Evolutionary conservation across 2,329 filamentous ascomycete species (phyloP).

Genomic region (Ophioceras dolichostomum): DNA sequence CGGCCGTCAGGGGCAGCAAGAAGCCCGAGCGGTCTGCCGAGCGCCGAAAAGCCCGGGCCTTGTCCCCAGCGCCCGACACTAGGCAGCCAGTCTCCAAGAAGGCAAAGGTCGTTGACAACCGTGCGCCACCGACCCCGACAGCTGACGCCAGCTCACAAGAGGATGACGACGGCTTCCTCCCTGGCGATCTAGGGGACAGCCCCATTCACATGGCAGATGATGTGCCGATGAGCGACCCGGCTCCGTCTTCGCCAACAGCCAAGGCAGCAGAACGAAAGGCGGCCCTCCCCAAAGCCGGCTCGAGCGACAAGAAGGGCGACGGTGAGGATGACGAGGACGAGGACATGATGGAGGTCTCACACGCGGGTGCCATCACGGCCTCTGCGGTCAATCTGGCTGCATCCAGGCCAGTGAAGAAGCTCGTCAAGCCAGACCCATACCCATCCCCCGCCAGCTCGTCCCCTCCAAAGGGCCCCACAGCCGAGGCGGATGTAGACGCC

Average conservation of each 20-base stretch:
- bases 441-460: constrained; percentile 68
- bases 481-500: constrained; percentile 55
- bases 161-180: constrained; percentile 41
- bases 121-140: constrained; percentile 31
- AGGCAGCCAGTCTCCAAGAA: constrained; percentile 44
- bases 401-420: constrained; percentile 63
- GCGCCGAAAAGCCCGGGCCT: constrained; percentile 64
- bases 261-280: constrained; percentile 65
- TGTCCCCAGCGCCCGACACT: constrained; percentile 57
- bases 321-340: constrained; percentile 66
- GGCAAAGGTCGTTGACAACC: constrained; percentile 38
- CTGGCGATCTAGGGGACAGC: constrained; percentile 28
- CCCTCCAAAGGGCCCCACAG: constrained; percentile 38
- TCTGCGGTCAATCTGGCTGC: constrained; percentile 77
- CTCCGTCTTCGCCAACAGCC: constrained; percentile 75
- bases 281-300: constrained; percentile 31
- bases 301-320: constrained; percentile 15
- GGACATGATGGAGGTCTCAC: constrained; percentile 76
- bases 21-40: constrained; percentile 57
- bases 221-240: constrained; percentile 73
- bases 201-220: constrained; percentile 26
- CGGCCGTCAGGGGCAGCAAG: constrained; percentile 43
- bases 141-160: constrained; percentile 34
- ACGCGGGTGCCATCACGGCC: constrained; percentile 55
- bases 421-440: constrained; percentile 53